These are phyloP conservation scores for Taiwanofungus camphoratus DNA, from an alignment of 1,284 basidiomycete genomes.

Conservation along the genomic window DNA sequence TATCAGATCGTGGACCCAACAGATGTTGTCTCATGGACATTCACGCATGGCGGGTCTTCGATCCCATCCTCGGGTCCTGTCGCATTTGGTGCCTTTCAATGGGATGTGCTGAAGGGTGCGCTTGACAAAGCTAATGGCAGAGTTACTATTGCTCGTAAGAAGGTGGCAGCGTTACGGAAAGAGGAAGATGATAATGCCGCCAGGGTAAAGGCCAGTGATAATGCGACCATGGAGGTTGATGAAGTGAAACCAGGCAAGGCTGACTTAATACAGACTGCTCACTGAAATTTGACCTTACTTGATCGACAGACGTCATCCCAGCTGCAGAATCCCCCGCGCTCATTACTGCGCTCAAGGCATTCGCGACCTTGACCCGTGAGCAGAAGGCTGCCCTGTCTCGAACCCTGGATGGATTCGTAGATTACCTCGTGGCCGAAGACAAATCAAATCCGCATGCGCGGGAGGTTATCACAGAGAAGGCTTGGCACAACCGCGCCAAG, in stretches of 20 bases:
- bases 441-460: constrained; percentile 41
- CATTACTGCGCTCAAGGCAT: constrained; percentile 64
- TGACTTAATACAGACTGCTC: not conserved
- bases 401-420: constrained; percentile 68
- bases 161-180: constrained; percentile 69
- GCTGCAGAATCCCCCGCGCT: constrained; percentile 60
- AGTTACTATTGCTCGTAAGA: constrained; percentile 69
- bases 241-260: constrained; percentile 50
- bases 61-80: constrained; percentile 27
- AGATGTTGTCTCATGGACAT: constrained; percentile 87
- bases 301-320: constrained; percentile 41
- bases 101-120: constrained; percentile 78
- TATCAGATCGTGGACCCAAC: constrained; percentile 96
- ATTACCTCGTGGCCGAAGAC: constrained; percentile 43
- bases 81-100: constrained; percentile 62
- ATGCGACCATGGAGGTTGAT: constrained; percentile 62
- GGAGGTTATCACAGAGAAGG: constrained; percentile 49
- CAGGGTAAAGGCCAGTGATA: constrained; percentile 57
- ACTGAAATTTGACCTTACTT: constrained; percentile 8
- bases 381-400: constrained; percentile 66
- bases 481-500: constrained; percentile 63
- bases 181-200: constrained; percentile 84
- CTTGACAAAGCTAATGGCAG: constrained; percentile 87
- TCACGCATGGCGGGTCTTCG: constrained; percentile 42
- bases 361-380: constrained; percentile 63